Conservation (phyloP, 2,329 filamentous ascomycete species). For the Basipetospora chlamydospora region DNA sequence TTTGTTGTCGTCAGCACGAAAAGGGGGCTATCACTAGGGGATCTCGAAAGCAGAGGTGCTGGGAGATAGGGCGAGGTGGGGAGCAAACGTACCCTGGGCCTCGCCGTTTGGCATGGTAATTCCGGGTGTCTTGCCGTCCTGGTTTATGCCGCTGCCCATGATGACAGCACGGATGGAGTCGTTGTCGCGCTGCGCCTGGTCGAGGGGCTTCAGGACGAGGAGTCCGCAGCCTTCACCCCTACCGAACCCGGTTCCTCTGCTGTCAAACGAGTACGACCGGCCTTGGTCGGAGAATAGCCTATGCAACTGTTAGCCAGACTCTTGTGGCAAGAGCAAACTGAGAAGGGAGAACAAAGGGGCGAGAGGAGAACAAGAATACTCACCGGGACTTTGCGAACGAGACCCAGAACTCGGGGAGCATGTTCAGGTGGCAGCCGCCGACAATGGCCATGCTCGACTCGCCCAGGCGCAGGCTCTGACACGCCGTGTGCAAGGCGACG, state of each 20-base stretch:
- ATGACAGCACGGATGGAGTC: slow-evolving; percentile 40
- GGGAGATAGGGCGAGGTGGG: not conserved
- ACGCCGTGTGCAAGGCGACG: slow-evolving; percentile 33
- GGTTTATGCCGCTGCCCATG: slow-evolving; percentile 33
- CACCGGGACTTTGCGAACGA: slow-evolving; percentile 29
- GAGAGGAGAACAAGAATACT: slow-evolving; percentile 8
- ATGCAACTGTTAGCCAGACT: too few species aligned
- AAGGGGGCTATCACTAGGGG: not conserved
- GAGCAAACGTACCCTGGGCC: slow-evolving; percentile 23
- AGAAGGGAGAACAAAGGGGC: too few species aligned
- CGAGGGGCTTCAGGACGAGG: slow-evolving; percentile 41
- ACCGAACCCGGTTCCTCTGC: slow-evolving; percentile 33
- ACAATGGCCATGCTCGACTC: slow-evolving; percentile 32
- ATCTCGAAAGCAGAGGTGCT: not conserved
- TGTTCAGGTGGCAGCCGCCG: slow-evolving; percentile 31
- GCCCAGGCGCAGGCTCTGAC: slow-evolving; percentile 30
- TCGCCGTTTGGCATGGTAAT: slow-evolving; percentile 39
- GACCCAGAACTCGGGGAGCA: slow-evolving; percentile 31
- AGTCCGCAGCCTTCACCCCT: slow-evolving; percentile 44
- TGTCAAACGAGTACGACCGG: slow-evolving; percentile 27
- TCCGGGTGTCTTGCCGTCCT: slow-evolving; percentile 40
- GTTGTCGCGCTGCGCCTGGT: slow-evolving; percentile 37
- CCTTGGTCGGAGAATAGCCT: slow-evolving; percentile 31
- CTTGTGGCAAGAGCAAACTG: too few species aligned
- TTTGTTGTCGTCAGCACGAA: not conserved